Conservation (phyloP, 2,329 filamentous ascomycete genomes). For the Coniosporium uncinatum region DNA sequence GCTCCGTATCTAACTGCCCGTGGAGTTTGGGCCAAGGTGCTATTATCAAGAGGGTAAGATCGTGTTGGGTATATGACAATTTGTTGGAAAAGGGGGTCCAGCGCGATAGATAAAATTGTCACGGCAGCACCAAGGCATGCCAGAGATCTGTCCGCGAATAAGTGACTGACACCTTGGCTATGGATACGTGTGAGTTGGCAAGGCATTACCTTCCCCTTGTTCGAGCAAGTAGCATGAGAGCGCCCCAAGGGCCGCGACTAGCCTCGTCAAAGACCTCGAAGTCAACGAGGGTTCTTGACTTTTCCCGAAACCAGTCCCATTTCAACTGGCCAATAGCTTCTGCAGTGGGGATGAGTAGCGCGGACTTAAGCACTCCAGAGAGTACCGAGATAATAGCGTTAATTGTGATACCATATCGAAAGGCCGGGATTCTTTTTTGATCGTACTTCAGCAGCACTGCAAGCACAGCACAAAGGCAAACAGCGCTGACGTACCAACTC, state of each 20-base stretch:
- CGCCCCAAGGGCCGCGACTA: slow-evolving; percentile 6
- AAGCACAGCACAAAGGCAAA: slow-evolving; percentile 17
- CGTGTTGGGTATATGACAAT: slow-evolving; percentile 16
- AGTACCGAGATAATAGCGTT: neutral
- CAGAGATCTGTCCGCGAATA: slow-evolving; percentile 7
- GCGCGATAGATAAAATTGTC: slow-evolving; percentile 11
- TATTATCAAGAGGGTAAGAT: slow-evolving; percentile 9
- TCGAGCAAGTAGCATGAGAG: slow-evolving; percentile 1
- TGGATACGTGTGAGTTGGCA: neutral
- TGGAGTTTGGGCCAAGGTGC: slow-evolving; percentile 12
- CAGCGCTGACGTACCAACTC: neutral
- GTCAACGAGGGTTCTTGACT: neutral
- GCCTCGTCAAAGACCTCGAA: slow-evolving; percentile 24
- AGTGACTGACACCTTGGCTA: neutral
- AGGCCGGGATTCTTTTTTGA: neutral
- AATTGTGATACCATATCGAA: neutral
- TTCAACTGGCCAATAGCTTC: neutral
- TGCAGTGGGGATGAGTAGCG: neutral
- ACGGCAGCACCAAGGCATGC: slow-evolving; percentile 17
- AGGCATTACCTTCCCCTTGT: neutral
- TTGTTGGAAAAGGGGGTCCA: slow-evolving; percentile 25
- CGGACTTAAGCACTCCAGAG: neutral
- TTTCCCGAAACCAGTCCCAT: neutral
- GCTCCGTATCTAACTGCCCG: neutral
- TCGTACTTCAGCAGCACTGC: slow-evolving; percentile 17